Base-by-base conservation (phyloP, 441 rosid genomes). In the Pelargonium cotyledonis region DNA sequence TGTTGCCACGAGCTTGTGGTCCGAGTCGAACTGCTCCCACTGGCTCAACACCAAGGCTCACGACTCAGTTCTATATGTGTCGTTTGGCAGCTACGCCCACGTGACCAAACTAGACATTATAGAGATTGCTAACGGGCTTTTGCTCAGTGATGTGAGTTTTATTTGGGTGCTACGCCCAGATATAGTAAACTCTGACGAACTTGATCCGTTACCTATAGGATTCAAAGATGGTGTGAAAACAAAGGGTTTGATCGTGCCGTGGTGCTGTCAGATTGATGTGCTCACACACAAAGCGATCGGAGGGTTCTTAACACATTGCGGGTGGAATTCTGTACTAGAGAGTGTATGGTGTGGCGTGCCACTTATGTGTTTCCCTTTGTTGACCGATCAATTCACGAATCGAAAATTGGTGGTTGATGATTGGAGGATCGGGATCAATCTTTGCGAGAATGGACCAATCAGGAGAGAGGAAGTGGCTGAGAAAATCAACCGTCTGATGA, bases 301-400 rank as follows among this genome's bases (percentile, higher is more conserved):
- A n/a, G 94, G 91, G 4, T 86, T 86, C 70, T 68, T 86, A 57
- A 88, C 79, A 0, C 95, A 89, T 12, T 87, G 92, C 64, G 90
- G 92, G 3, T 85, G 95, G 89, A 89, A 89, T 53, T 87, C 95
- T 5, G 77, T 85, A 1, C 43, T 86, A 51, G 92, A 89, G 69
- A 80, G 89, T 15, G 63, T 80, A 11, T 83, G 90, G 91, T 82
- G 86, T 9, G 57, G 68, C 0, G 72, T 87, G 2, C 91, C 96
- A 0, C 65, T 89, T 53, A 26, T 84, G 49, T 84, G 90, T 67
- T 83, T 77, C 19, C 95, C 91, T 3, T 66, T 85, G 73, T 68
- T 82, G 69, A 83, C 90, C 0, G 91, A 88, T 77, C 93, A 88
- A 43, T 82, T 80, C 12, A 88, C 93, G 29, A 88, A 86, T 57